These are phyloP conservation scores for Nitzschia putrida DNA, from an alignment of 108 stramenopile genomes.

Conservation along the genomic window DNA sequence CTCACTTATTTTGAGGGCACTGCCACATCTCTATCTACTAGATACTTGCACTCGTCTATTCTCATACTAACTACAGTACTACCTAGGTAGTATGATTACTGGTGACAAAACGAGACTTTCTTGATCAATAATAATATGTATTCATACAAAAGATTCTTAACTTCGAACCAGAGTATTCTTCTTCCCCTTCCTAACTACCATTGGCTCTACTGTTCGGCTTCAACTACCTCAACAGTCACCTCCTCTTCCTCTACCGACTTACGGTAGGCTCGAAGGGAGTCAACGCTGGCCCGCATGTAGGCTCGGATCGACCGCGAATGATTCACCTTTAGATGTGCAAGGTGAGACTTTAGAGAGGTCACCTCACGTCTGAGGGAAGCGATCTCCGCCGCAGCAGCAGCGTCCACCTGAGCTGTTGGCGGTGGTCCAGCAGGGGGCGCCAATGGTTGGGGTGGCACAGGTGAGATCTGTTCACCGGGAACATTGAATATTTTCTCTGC, in stretches of 20 bases:
- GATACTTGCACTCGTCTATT: no score
- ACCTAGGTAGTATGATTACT: no score
- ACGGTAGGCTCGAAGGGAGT: not conserved
- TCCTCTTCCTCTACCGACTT: not conserved
- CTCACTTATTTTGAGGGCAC: no score
- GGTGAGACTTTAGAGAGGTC: not conserved
- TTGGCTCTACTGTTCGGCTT: no score
- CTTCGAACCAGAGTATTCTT: no score
- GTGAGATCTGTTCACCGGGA: not conserved
- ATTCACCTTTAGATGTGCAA: not conserved
- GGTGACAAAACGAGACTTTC: no score
- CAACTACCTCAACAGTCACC: no score
- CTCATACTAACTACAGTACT: no score
- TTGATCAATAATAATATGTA: no score
- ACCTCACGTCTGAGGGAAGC: not conserved
- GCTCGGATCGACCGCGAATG: not conserved
- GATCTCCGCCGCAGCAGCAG: not conserved
- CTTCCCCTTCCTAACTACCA: no score
- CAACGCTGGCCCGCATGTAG: slow-evolving; percentile 1
- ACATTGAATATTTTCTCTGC: not conserved
- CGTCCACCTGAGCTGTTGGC: not conserved
- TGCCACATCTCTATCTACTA: no score
- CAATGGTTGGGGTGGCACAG: not conserved
- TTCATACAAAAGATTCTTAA: no score
- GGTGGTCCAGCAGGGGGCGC: not conserved